Evolutionary conservation across 441 rosid genomes (phyloP).

Genomic region (Euphorbia celastroides): DNA sequence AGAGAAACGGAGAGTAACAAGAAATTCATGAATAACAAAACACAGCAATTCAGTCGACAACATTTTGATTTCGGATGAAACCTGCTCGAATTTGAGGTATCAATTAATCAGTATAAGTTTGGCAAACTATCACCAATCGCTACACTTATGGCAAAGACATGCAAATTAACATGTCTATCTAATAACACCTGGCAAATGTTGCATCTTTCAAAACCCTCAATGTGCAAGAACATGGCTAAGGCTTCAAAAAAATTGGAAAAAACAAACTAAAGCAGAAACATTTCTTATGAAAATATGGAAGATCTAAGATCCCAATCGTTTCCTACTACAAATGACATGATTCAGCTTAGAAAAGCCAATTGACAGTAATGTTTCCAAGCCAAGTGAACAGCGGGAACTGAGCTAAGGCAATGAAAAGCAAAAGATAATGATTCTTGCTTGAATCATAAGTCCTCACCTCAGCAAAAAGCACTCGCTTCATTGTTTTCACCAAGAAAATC

Average conservation of each 20-base stretch:
- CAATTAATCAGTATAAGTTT: too few relatives aligned
- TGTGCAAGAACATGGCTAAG: background rate
- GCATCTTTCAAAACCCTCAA: background rate
- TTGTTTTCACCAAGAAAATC: constrained; percentile 78
- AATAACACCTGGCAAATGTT: background rate
- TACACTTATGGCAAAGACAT: too few relatives aligned
- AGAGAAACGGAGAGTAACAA: too few relatives aligned
- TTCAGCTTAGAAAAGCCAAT: constrained; percentile 63
- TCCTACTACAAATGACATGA: constrained; percentile 20
- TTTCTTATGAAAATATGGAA: constrained; percentile 17
- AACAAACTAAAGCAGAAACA: constrained; percentile 2
- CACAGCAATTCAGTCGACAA: too few relatives aligned
- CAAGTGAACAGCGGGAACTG: constrained; percentile 77
- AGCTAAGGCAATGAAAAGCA: constrained; percentile 76
- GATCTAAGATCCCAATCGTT: constrained; percentile 28
- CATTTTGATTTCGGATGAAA: background rate
- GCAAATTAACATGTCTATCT: too few relatives aligned
- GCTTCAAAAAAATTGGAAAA: background rate
- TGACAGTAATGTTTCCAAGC: constrained; percentile 84
- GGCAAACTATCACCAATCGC: too few relatives aligned
- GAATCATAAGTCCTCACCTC: constrained; percentile 78
- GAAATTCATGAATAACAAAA: too few relatives aligned
- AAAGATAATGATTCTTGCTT: constrained; percentile 77
- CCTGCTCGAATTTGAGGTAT: background rate
- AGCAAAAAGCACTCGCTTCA: constrained; percentile 79